phyloP scores from a whole-genome alignment of 1,284 basidiomycete species.

The Fomitopsis schrenkii region DNA sequence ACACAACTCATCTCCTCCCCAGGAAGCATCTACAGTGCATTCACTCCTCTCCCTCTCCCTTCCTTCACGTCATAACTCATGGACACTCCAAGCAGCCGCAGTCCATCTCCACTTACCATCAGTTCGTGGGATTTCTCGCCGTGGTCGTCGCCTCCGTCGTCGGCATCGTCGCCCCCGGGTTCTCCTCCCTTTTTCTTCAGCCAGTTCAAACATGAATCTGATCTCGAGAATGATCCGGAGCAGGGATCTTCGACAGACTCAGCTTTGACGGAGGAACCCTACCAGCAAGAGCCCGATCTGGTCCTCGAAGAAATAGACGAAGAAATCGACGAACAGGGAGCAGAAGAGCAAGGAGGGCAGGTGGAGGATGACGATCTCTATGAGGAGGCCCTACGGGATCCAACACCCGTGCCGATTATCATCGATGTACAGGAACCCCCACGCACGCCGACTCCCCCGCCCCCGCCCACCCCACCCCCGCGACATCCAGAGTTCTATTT shows the following conservation, averaged over 20 bases:
- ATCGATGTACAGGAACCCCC: not conserved
- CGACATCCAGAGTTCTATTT: not conserved
- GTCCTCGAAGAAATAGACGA: not conserved
- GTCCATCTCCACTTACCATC: not conserved
- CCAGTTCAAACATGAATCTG: not conserved
- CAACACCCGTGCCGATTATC: not conserved
- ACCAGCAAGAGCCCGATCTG: not conserved
- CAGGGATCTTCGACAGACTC: not conserved
- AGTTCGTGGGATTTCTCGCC: not conserved
- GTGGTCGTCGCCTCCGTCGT: not conserved
- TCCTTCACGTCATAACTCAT: not conserved
- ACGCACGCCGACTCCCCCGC: not conserved
- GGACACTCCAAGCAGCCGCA: not conserved
- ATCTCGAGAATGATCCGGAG: not conserved
- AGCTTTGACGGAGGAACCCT: not conserved
- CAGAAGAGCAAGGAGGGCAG: not conserved
- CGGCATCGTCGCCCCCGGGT: not conserved
- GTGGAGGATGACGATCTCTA: not conserved
- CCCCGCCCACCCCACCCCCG: not conserved
- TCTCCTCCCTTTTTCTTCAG: not conserved
- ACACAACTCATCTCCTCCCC: not conserved
- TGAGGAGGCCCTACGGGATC: not conserved
- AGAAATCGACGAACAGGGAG: not conserved
- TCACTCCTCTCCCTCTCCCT: not conserved
- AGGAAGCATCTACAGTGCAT: not conserved